Percentiles rank a stretch among this genome's conserved stretches.
These are phyloP conservation scores for Botrytis deweyae DNA, from an alignment of 2,329 filamentous ascomycete species.

Conservation along the genomic window DNA sequence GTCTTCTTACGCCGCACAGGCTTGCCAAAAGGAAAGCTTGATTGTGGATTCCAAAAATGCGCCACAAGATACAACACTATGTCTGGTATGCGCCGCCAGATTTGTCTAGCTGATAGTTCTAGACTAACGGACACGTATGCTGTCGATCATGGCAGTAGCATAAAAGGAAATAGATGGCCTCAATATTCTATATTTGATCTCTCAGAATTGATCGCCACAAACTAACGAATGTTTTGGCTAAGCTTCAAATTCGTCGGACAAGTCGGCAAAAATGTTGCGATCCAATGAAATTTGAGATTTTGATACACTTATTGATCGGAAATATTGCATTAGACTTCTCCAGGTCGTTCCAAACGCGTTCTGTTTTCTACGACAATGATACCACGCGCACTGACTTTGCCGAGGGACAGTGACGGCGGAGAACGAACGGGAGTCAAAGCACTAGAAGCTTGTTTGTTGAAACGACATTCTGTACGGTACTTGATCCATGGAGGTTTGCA, in stretches of 20 bases:
- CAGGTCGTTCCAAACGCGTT: slow-evolving; percentile 10
- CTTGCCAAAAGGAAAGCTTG: slow-evolving; percentile 3
- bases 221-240: not conserved
- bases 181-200: not conserved
- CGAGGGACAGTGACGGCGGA: not conserved
- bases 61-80: not conserved
- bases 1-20: not conserved
- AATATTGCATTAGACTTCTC: not conserved
- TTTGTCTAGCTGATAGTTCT: not conserved
- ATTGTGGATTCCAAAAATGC: not conserved
- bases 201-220: not conserved
- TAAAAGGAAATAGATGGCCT: not conserved
- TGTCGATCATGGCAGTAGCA: not conserved
- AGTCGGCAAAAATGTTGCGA: not conserved
- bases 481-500: not conserved
- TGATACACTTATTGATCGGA: not conserved
- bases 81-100: not conserved
- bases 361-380: not conserved
- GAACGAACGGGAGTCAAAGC: not conserved
- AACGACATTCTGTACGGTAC: not conserved
- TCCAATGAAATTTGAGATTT: not conserved
- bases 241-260: not conserved
- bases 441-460: slow-evolving; percentile 11
- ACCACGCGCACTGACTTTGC: slow-evolving; percentile 4
- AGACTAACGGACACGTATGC: not conserved